These are phyloP conservation scores for Penicillium nucicola DNA, from an alignment of 495 filamentous ascomycete genomes.

Conservation along the genomic window DNA sequence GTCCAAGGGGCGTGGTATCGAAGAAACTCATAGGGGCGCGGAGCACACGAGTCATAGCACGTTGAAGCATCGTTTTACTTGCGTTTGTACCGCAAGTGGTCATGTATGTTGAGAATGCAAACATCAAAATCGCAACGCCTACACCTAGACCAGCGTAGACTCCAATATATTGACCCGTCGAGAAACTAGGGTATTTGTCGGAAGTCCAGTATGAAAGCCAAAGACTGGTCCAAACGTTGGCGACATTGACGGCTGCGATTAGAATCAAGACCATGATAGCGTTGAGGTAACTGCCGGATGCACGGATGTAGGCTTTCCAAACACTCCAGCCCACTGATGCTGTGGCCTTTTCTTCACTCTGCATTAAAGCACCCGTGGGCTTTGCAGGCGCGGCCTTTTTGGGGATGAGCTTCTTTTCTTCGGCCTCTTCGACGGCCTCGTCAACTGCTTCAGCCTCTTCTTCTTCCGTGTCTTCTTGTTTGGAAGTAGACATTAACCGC, in stretches of 20 bases:
- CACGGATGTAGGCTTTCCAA: conserved; percentile 74
- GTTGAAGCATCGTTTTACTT: conserved; percentile 76
- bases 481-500: conserved; percentile 77
- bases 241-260: conserved; percentile 68
- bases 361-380: conserved; percentile 71
- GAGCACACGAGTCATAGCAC: conserved; percentile 77
- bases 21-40: conserved; percentile 96
- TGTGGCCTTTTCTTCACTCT: conserved; percentile 80
- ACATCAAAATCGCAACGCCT: conserved; percentile 73
- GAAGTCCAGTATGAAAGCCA: conserved; percentile 95
- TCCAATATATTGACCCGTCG: conserved; percentile 74
- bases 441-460: conserved; percentile 42
- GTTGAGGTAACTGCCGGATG: conserved; percentile 74
- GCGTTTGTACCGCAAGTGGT: conserved; percentile 63
- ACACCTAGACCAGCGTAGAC: conserved; percentile 78
- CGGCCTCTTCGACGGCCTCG: conserved; percentile 43
- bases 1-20: conserved; percentile 93
- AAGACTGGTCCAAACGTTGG: conserved; percentile 81
- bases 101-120: conserved; percentile 69
- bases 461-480: conserved; percentile 61
- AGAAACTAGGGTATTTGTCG: conserved; percentile 53
- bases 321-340: conserved; percentile 81
- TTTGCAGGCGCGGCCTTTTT: conserved; percentile 59
- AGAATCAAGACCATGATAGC: conserved; percentile 61
- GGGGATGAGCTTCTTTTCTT: conserved; percentile 36